Conservation (phyloP, 495 filamentous ascomycete genomes). For the Penicillium subrubescens region DNA sequence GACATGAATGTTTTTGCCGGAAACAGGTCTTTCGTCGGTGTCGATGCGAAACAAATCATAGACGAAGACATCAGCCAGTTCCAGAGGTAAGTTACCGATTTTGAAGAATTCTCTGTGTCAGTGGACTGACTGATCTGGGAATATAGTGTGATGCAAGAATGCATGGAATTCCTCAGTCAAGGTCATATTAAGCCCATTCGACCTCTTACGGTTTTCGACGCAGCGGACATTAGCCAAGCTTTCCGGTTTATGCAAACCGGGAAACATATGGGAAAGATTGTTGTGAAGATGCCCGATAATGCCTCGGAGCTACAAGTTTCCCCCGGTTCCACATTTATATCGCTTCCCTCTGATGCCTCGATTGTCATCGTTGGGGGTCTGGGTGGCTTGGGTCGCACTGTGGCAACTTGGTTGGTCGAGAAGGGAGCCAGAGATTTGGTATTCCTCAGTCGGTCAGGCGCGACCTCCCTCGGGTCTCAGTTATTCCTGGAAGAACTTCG, state of each 20-base stretch:
- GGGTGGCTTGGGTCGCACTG: slow-evolving; percentile 58
- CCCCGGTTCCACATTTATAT: background rate
- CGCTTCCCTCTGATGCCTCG: slow-evolving; percentile 21
- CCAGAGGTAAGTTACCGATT: slow-evolving; percentile 20
- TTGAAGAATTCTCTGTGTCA: background rate
- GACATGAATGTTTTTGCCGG: slow-evolving; percentile 39
- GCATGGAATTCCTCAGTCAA: background rate
- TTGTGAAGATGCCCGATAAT: slow-evolving; percentile 26
- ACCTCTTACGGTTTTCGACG: slow-evolving; percentile 40
- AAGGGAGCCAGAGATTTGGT: slow-evolving; percentile 56
- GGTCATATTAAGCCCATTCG: slow-evolving; percentile 33
- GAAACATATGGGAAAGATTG: slow-evolving; percentile 35
- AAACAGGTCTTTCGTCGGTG: slow-evolving; percentile 35
- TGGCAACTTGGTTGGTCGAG: slow-evolving; percentile 58
- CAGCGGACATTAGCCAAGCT: slow-evolving; percentile 44
- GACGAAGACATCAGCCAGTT: slow-evolving; percentile 24
- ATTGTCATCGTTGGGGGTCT: slow-evolving; percentile 48
- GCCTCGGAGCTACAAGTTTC: background rate
- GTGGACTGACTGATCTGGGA: background rate
- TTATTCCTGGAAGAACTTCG: slow-evolving; percentile 41
- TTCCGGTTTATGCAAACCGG: slow-evolving; percentile 53
- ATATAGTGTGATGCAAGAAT: background rate
- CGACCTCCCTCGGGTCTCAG: slow-evolving; percentile 3
- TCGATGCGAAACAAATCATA: slow-evolving; percentile 22
- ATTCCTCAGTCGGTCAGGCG: slow-evolving; percentile 37